These are phyloP conservation scores for Hemileccinum impolitum DNA, from an alignment of 768 basidiomycete species.

Conservation along the genomic window DNA sequence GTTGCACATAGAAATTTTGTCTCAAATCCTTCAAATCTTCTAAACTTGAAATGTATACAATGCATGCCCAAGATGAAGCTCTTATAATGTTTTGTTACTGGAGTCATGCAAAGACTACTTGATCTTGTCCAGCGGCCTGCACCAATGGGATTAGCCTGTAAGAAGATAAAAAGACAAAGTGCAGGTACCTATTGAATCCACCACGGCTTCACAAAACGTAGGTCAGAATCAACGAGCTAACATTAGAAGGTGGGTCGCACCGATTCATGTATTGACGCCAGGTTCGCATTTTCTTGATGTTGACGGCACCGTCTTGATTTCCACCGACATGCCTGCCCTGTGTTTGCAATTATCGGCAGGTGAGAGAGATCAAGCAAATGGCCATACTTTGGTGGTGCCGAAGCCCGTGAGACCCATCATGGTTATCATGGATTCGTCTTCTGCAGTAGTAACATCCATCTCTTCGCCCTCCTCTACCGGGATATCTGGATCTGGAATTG, in stretches of 20 bases:
- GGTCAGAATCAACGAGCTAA: conserved; percentile 9
- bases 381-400: conserved; percentile 78
- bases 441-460: conserved; percentile 55
- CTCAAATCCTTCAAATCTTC: conserved; percentile 5
- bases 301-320: conserved; percentile 69
- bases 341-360: conserved; percentile 1
- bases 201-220: conserved; percentile 53
- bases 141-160: conserved; percentile 17
- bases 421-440: conserved; percentile 80
- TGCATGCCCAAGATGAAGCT: conserved; percentile 10
- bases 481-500: conserved; percentile 42
- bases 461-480: conserved; percentile 48
- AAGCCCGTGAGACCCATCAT: conserved; percentile 90
- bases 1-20: conserved; percentile 22
- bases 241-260: conserved; percentile 33
- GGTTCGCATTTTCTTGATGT: conserved; percentile 79
- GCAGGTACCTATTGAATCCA: conserved; percentile 73
- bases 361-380: background rate
- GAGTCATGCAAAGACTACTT: conserved; percentile 47
- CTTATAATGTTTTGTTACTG: conserved; percentile 10
- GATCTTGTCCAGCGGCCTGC: conserved; percentile 91
- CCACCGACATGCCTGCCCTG: conserved; percentile 80
- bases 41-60: conserved; percentile 1
- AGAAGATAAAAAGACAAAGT: background rate
- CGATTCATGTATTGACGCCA: conserved; percentile 99